A percentile compares a stretch with the other conserved stretches of the same genome.
These are phyloP conservation scores for Trichothecium sympodiale DNA, from an alignment of 2,329 filamentous ascomycete species.

Conservation along the genomic window DNA sequence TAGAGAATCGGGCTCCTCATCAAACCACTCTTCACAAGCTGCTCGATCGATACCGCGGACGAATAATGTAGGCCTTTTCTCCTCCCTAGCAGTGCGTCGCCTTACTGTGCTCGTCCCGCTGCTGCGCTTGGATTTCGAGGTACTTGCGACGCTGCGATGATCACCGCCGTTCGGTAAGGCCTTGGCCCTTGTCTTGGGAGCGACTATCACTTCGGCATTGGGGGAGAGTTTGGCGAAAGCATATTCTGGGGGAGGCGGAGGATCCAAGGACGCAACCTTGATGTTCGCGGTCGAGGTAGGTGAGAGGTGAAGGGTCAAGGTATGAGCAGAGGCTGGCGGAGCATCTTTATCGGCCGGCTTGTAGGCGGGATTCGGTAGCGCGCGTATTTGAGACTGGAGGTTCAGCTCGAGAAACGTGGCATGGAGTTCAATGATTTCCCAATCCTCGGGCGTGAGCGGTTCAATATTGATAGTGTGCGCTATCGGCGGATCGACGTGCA, in stretches of 20 bases:
- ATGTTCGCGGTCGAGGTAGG: constrained; percentile 94
- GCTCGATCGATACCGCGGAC: constrained; percentile 67
- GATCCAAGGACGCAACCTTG: constrained; percentile 71
- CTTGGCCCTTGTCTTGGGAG: constrained; percentile 77
- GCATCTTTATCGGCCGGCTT: constrained; percentile 22
- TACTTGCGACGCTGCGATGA: constrained; percentile 68
- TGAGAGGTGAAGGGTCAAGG: constrained; percentile 83
- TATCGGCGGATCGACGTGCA: constrained; percentile 84
- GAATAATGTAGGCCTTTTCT: constrained; percentile 58
- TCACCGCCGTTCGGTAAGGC: constrained; percentile 55
- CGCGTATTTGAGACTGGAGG: constrained; percentile 82
- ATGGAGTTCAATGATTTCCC: constrained; percentile 98
- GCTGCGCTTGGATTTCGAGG: constrained; percentile 67
- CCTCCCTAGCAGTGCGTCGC: constrained; percentile 45
- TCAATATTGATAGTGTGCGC: constrained; percentile 96
- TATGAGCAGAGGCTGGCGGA: constrained; percentile 47
- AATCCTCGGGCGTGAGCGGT: constrained; percentile 86
- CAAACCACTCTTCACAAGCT: constrained; percentile 66
- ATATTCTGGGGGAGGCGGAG: constrained; percentile 53
- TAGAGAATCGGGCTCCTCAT: constrained; percentile 46
- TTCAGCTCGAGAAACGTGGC: constrained; percentile 93
- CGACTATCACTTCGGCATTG: constrained; percentile 93
- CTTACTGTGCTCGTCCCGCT: constrained; percentile 64
- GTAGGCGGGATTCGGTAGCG: constrained; percentile 75
- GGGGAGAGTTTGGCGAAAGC: constrained; percentile 88